phyloP scores from a whole-genome alignment of 2,329 filamentous ascomycete species.

The Penicillium sp. region DNA sequence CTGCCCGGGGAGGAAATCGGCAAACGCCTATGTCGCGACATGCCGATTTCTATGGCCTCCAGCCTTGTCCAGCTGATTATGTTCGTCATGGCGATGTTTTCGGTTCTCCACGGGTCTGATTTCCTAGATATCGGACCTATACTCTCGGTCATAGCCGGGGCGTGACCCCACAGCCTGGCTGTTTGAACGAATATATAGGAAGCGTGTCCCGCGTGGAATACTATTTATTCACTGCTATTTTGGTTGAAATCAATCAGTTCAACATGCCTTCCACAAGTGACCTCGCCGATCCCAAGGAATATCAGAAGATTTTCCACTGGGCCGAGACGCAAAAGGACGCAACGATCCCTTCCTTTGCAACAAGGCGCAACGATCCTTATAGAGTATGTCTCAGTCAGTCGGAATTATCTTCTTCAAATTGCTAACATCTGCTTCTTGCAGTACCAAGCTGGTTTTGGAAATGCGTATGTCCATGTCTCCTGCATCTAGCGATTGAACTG shows the following conservation, averaged over 20 bases:
- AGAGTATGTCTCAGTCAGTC: constrained; percentile 33
- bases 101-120: background rate
- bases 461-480: constrained; percentile 34
- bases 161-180: constrained; percentile 7
- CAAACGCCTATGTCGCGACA: constrained; percentile 19
- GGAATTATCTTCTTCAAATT: background rate
- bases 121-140: background rate
- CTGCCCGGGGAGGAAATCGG: constrained; percentile 16
- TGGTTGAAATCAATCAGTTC: background rate
- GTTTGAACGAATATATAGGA: constrained; percentile 3
- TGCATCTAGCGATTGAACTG: constrained; percentile 19
- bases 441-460: constrained; percentile 57
- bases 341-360: constrained; percentile 51
- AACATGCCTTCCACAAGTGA: constrained; percentile 26
- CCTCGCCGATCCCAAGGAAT: constrained; percentile 37
- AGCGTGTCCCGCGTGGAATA: background rate
- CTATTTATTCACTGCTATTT: background rate
- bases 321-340: constrained; percentile 58
- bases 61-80: constrained; percentile 2
- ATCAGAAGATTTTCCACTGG: constrained; percentile 55
- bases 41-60: constrained; percentile 23
- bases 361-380: constrained; percentile 53
- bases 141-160: background rate
- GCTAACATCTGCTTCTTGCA: constrained; percentile 14
- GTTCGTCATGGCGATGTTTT: constrained; percentile 5